A percentile compares a stretch with the other conserved stretches of the same genome.
phyloP scores from a whole-genome alignment of 2,329 filamentous ascomycete genomes.

The Monosporascus sp. region DNA sequence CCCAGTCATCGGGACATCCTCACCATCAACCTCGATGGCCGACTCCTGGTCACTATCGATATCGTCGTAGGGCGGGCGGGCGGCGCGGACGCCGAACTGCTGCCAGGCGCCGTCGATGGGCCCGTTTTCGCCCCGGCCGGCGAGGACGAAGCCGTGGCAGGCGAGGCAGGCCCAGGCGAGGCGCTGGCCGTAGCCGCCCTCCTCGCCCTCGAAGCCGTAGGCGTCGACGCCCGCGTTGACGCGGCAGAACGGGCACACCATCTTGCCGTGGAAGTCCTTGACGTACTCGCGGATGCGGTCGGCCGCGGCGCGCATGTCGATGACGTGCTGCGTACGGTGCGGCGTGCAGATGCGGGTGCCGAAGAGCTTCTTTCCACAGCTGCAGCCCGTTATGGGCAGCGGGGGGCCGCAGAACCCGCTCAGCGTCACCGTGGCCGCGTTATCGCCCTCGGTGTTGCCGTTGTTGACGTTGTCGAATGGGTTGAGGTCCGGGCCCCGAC shows the following conservation, averaged over 20 bases:
- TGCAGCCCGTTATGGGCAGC: conserved; percentile 30
- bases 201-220: conserved; percentile 3
- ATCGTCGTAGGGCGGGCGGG: too few species aligned
- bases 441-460: too few species aligned
- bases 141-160: conserved; percentile 23
- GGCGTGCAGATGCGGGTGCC: conserved; percentile 26
- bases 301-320: conserved; percentile 17
- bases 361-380: conserved; percentile 31
- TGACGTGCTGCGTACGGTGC: conserved; percentile 28
- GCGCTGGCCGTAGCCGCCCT: conserved; percentile 1
- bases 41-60: too few species aligned
- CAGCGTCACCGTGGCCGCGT: neutral
- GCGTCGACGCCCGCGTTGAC: conserved; percentile 9
- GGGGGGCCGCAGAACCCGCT: conserved; percentile 5
- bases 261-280: conserved; percentile 13
- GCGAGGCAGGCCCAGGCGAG: conserved; percentile 29
- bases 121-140: neutral
- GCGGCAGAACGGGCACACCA: conserved; percentile 29
- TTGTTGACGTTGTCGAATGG: too few species aligned
- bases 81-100: too few species aligned
- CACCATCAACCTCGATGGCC: too few species aligned
- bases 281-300: conserved; percentile 23
- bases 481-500: too few species aligned
- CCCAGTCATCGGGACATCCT: too few species aligned
- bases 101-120: too few species aligned